These are phyloP conservation scores for Talaromyces verruculosus DNA, from an alignment of 2,329 filamentous ascomycete species.

Conservation along the genomic window DNA sequence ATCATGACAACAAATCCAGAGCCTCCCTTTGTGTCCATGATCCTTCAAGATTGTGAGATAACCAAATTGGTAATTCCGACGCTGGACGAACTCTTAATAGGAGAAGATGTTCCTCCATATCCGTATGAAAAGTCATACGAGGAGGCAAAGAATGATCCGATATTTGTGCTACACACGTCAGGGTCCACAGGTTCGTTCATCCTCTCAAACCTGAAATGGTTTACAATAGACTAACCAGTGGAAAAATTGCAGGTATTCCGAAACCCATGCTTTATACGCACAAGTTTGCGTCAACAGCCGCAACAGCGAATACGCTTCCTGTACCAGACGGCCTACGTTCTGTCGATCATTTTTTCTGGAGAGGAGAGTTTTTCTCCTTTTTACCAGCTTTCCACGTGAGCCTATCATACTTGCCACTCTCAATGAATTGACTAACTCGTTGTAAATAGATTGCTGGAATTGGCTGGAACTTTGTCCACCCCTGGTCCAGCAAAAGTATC, in stretches of 20 bases:
- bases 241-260: not conserved
- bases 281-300: not conserved
- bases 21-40: not conserved
- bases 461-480: not conserved
- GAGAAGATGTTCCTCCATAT: not conserved
- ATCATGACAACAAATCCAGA: slow-evolving; percentile 8
- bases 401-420: not conserved
- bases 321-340: not conserved
- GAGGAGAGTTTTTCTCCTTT: slow-evolving; percentile 11
- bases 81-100: not conserved
- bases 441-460: slow-evolving; percentile 10
- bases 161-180: slow-evolving; percentile 10
- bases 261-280: not conserved
- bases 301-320: not conserved
- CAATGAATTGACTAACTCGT: not conserved
- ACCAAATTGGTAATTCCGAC: slow-evolving; percentile 5
- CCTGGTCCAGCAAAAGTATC: not conserved
- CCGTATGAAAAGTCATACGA: slow-evolving; percentile 12
- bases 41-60: slow-evolving; percentile 1
- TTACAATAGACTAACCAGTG: not conserved
- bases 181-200: not conserved
- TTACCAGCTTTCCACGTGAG: slow-evolving; percentile 12
- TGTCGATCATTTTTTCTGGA: not conserved
- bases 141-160: slow-evolving; percentile 7
- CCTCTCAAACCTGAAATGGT: not conserved